phyloP scores from a whole-genome alignment of 2,329 filamentous ascomycete species.

The Simplicillium aogashimaense region DNA sequence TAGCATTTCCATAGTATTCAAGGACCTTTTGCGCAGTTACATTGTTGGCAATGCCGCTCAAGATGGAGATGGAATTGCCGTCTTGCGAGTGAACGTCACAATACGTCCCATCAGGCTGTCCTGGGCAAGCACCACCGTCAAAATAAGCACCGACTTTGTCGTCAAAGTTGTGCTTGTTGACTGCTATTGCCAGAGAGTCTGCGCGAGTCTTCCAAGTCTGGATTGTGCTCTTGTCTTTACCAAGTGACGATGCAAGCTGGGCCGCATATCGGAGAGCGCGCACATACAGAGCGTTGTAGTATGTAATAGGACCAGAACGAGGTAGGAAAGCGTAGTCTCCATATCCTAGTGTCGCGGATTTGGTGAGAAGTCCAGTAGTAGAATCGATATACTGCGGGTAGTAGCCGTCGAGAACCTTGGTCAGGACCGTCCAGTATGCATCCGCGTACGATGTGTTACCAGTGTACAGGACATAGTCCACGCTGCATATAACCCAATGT shows the following conservation, averaged over 20 bases:
- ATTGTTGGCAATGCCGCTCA: constrained; percentile 22
- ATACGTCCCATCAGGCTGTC: constrained; percentile 11
- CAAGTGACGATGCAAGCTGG: constrained; percentile 24
- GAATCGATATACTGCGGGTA: constrained; percentile 31
- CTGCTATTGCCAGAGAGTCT: constrained; percentile 18
- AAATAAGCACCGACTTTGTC: constrained; percentile 30
- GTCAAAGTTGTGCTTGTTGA: constrained; percentile 31
- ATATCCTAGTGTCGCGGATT: constrained; percentile 25
- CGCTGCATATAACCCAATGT: constrained; percentile 40
- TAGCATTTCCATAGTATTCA: constrained; percentile 25
- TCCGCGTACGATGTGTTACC: constrained; percentile 30
- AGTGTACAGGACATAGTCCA: constrained; percentile 39
- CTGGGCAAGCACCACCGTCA: constrained; percentile 24
- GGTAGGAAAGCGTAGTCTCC: constrained; percentile 42
- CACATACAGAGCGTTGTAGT: constrained; percentile 42
- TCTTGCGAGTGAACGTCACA: constrained; percentile 36
- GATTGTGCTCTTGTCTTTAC: constrained; percentile 17
- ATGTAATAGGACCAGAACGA: constrained; percentile 35
- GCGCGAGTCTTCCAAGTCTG: constrained; percentile 28
- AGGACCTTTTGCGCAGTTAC: constrained; percentile 23
- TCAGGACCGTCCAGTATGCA: constrained; percentile 29
- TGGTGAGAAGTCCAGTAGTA: constrained; percentile 28
- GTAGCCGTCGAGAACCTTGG: constrained; percentile 31
- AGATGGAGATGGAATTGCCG: constrained; percentile 37
- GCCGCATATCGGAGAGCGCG: constrained; percentile 33